A percentile compares a stretch with the other conserved stretches of the same genome.
phyloP scores from a whole-genome alignment of 352 stramenopile species.

The Phytophthora rubi region DNA sequence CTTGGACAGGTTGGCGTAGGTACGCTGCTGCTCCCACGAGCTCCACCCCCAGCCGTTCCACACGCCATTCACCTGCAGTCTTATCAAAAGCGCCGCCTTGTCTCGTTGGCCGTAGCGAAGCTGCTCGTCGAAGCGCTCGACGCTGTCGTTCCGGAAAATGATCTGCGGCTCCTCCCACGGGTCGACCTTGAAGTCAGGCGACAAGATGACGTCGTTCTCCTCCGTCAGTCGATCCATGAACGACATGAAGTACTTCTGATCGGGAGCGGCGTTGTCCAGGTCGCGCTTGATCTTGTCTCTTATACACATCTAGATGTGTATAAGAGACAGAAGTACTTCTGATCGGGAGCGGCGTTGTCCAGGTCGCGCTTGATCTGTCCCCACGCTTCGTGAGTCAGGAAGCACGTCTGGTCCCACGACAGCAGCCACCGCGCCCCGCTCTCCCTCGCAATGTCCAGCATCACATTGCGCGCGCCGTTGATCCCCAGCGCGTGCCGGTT shows the following conservation, averaged over 20 bases:
- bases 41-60: conserved; percentile 62
- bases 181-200: conserved; percentile 34
- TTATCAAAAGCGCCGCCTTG: conserved; percentile 54
- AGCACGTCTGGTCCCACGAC: conserved; percentile 65
- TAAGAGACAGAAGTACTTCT: conserved; percentile 72
- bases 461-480: conserved; percentile 55
- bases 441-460: conserved; percentile 46
- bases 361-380: conserved; percentile 44
- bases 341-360: conserved; percentile 16
- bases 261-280: conserved; percentile 18
- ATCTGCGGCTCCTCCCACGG: conserved; percentile 65
- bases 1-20: conserved; percentile 45
- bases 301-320: no score
- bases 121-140: conserved; percentile 60
- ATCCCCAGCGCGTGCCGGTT: conserved; percentile 60
- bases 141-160: conserved; percentile 56
- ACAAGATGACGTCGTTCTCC: conserved; percentile 56
- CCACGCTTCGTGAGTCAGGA: conserved; percentile 52
- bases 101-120: conserved; percentile 60
- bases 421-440: conserved; percentile 54
- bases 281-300: conserved; percentile 51
- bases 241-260: conserved; percentile 59
- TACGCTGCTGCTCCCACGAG: conserved; percentile 46
- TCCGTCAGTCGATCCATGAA: conserved; percentile 58
- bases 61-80: conserved; percentile 45